Base-by-base conservation (phyloP, 2,329 filamentous ascomycete genomes). In the Paraphaeosphaeria sporulosa region DNA sequence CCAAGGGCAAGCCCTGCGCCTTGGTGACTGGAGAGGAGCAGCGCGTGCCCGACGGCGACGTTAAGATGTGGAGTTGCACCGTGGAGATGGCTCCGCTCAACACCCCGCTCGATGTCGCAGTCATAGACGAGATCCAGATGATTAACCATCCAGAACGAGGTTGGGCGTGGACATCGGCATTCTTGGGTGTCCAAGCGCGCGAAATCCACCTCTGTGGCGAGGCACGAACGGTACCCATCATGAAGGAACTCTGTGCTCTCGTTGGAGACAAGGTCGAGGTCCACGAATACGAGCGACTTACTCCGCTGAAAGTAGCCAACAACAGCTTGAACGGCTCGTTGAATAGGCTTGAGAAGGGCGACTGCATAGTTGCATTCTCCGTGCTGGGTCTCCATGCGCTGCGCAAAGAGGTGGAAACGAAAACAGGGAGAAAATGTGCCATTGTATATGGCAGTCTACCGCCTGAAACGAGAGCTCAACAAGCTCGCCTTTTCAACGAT, bases 51-150 rank as follows among this genome's bases (percentile, higher is more conserved):
- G 79, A 81, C 1, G 78, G 79, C 4, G 84, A 70, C 19, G 60
- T 78, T 2, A 71, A 84, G 62, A 89, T 96, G 71, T 86, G 85
- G 59, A 94, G 93, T 73, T 97, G 95, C 73, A 99, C 95, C 0
- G 95, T 99, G 3, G 95, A 99, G 77, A 99, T 99, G 90, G 84
- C 89, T 25, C 86, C 86, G 7, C 67, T 88, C 21, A 83, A 84
- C 51, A 78, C 73, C 83, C n/a, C 84, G 80, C 67, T 92, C 32
- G 94, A 98, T 44, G 94, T 99, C 38, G 94, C 93, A 1, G 94
- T 99, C 66, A 94, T 99, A 64, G 95, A 99, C 73, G 95, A 99
- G 80, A 98, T 99, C 59, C 95, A 99, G 78, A 98, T 99, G 95
- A 92, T 99, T 67, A 89, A 87, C 17, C 89, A 93, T 70, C 63